phyloP scores from a whole-genome alignment of 805 yeast genomes.

The Starmerella khaoyaiensis region DNA sequence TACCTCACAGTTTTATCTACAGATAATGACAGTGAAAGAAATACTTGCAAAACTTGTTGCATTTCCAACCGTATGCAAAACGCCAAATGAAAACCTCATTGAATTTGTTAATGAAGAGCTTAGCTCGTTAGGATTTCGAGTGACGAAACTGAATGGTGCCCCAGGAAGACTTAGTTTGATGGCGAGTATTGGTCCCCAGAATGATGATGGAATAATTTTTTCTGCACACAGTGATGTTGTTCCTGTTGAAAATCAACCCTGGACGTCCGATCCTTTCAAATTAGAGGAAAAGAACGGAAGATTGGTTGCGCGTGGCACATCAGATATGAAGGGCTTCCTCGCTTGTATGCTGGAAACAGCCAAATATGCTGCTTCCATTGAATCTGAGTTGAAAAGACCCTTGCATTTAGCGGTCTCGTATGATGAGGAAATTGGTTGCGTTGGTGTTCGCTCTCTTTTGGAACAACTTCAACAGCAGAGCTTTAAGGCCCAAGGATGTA shows the following conservation, averaged over 20 bases:
- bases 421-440: conserved; percentile 20
- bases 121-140: conserved; percentile 5
- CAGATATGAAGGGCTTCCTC: conserved; percentile 19
- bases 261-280: conserved; percentile 18
- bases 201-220: conserved; percentile 11
- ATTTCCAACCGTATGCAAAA: conserved; percentile 13
- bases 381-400: conserved; percentile 7
- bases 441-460: conserved; percentile 16
- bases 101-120: conserved; percentile 9
- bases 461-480: conserved; percentile 3
- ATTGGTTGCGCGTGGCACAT: conserved; percentile 17
- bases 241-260: conserved; percentile 18
- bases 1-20: neutral
- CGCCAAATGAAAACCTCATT: conserved; percentile 13
- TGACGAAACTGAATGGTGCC: conserved; percentile 4
- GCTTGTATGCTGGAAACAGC: conserved; percentile 18
- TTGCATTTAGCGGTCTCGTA: conserved; percentile 15
- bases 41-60: conserved; percentile 8
- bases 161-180: conserved; percentile 13
- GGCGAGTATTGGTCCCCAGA: conserved; percentile 16
- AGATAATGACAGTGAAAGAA: conserved; percentile 1
- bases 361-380: conserved; percentile 3
- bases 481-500: conserved; percentile 14
- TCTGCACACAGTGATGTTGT: conserved; percentile 19
- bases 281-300: conserved; percentile 4